phyloP scores from a whole-genome alignment of 257 asterid genomes.

The Echites panduratus region DNA sequence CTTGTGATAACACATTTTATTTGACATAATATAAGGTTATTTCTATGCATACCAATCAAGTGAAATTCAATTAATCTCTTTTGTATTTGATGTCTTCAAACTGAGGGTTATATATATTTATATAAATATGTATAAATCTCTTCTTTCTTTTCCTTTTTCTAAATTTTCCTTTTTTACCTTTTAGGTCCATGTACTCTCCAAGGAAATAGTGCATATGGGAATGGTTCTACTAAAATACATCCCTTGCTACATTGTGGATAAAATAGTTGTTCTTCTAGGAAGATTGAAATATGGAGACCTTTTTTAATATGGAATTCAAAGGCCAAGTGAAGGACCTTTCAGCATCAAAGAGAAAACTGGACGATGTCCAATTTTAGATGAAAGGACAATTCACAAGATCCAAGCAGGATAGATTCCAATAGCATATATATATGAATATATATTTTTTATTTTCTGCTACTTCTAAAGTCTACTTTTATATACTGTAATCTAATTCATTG shows the following conservation, averaged over 20 bases:
- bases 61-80: no score
- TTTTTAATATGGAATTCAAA: slow-evolving; percentile 29
- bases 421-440: no score
- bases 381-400: slow-evolving; percentile 43
- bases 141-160: no score
- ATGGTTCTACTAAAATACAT: slow-evolving; percentile 29
- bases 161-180: no score
- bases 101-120: no score
- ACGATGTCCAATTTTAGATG: slow-evolving; percentile 50
- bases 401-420: slow-evolving; percentile 33
- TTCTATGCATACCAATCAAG: no score
- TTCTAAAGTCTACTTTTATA: no score
- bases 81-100: no score
- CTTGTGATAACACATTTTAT: no score
- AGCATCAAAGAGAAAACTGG: slow-evolving; percentile 29
- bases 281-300: slow-evolving; percentile 29
- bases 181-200: slow-evolving; percentile 43
- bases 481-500: background rate
- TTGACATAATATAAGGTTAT: no score
- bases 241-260: slow-evolving; percentile 29
- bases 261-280: slow-evolving; percentile 9
- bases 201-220: slow-evolving; percentile 33
- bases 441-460: no score
- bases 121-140: no score
- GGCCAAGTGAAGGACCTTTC: slow-evolving; percentile 50